Evolutionary conservation across 768 basidiomycete genomes (phyloP).

Genomic region (Clitopilus hobsonii): DNA sequence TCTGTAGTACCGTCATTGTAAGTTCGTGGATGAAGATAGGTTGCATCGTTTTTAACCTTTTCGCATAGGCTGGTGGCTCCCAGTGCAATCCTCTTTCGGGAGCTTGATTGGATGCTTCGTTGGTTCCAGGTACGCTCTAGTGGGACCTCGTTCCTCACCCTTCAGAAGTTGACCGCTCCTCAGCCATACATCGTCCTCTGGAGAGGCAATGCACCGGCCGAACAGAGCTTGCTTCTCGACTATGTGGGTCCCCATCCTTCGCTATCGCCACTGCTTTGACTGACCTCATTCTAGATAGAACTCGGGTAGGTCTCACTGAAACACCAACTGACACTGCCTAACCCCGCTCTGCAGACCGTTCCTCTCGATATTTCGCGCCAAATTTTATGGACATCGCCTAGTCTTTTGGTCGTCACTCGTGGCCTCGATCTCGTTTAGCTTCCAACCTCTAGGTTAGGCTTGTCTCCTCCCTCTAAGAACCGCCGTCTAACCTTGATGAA

Average conservation of each 20-base stretch:
- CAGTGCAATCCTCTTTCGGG: slow-evolving; percentile 42
- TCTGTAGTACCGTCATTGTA: slow-evolving; percentile 56
- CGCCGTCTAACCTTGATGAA: too few relatives aligned
- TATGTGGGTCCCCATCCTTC: slow-evolving; percentile 39
- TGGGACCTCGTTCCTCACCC: too few relatives aligned
- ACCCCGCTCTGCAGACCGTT: slow-evolving; percentile 32
- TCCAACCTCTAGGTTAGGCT: slow-evolving; percentile 53
- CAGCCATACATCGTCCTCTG: slow-evolving; percentile 63
- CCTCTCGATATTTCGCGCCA: slow-evolving; percentile 36
- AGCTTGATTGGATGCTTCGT: slow-evolving; percentile 49
- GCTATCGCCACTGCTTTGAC: neutral
- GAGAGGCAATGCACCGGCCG: slow-evolving; percentile 45
- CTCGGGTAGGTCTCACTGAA: slow-evolving; percentile 29
- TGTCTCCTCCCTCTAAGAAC: too few relatives aligned
- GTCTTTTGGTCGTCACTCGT: slow-evolving; percentile 49
- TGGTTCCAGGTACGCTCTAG: slow-evolving; percentile 55
- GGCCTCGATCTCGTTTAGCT: slow-evolving; percentile 37
- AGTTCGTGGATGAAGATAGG: neutral
- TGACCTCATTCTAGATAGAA: slow-evolving; percentile 26
- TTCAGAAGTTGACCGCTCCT: too few relatives aligned
- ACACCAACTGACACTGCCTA: neutral
- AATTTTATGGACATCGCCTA: slow-evolving; percentile 49
- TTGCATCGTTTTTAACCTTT: neutral
- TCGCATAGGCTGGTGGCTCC: slow-evolving; percentile 41
- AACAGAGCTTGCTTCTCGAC: slow-evolving; percentile 60